phyloP scores from a whole-genome alignment of 225 moss, liverwort and hornwort species.

The Bryum argenteum region DNA sequence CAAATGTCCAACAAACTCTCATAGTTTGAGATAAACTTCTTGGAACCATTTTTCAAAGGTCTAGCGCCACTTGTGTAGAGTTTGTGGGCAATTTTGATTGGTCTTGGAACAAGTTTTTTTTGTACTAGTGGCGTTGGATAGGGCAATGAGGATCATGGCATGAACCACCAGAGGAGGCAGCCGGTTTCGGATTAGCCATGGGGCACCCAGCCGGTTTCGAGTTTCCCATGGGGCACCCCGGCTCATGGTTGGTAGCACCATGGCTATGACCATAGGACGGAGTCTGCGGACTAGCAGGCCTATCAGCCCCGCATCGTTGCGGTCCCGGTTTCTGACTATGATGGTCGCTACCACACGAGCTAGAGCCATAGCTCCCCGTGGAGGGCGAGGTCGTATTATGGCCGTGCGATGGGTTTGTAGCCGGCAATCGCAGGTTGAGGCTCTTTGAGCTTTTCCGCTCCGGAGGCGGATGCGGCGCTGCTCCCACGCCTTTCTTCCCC shows the following conservation, averaged over 20 bases:
- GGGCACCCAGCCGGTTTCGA: constrained; percentile 35
- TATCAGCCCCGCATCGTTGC: background rate
- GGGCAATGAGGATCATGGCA: constrained; percentile 48
- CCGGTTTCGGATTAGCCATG: constrained; percentile 21
- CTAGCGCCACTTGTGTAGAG: too few relatives aligned
- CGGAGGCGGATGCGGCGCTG: constrained; percentile 48
- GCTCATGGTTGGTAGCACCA: constrained; percentile 24
- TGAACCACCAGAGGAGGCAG: background rate
- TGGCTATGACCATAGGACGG: background rate
- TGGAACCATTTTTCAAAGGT: too few relatives aligned
- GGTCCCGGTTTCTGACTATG: background rate
- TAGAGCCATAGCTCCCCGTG: background rate
- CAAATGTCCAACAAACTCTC: too few relatives aligned
- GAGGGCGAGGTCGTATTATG: background rate
- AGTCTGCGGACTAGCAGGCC: background rate
- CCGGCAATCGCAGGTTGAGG: constrained; percentile 28
- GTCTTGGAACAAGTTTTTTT: too few relatives aligned
- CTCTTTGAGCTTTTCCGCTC: constrained; percentile 40
- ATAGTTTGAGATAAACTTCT: too few relatives aligned
- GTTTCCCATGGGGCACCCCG: constrained; percentile 44
- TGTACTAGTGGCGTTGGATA: constrained; percentile 27
- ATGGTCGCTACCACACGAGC: constrained; percentile 5
- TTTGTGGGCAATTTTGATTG: too few relatives aligned
- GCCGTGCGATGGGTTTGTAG: background rate
- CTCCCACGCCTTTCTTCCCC: constrained; percentile 26